Evolutionary conservation across 441 rosid genomes (phyloP), one percentile per base, ranked within the genome.

Genomic region (Adansonia grandidieri): DNA sequence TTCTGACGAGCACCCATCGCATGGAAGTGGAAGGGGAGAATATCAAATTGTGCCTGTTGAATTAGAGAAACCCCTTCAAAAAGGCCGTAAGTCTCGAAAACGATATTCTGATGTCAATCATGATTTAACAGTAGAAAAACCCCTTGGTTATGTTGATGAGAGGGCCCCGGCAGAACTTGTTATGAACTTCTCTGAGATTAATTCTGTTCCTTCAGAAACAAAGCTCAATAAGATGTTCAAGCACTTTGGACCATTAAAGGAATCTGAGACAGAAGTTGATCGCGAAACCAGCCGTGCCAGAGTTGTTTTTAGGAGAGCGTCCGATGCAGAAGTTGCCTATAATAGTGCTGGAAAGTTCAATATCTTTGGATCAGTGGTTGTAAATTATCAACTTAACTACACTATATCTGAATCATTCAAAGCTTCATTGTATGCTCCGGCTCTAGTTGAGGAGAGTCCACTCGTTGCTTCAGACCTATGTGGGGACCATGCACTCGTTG

Each of bases 131-230:
- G 74, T 83, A 0, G 84, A 89, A 57, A 92, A 89, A 84, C 91
- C 89, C 2, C 83, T 78, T 14, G 84, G 85, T 37, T 84, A 86
- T 81, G 80, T 86, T 47, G 92, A 92, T 69, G 91, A 87, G 83
- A 94, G 86, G 74, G 85, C 95, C 71, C 97, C 99, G 0, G 99
- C 98, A 9, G 98, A 96, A 85, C 90, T 96, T 79, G 85, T 96
- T 61, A 88, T 96, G 90, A 87, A 83, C 68, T 96, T 96, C 82
- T 84, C 97, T 19, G 90, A 87, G 81, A 83, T 79, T 60, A 91
- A 90, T 80, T 80, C 87, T 19, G 79, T 94, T 82, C 99, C 98
- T 83, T 83, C 98, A 42, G 97, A 93, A 86, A 85, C 78, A 48
- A 91, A 79, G 65, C 92, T 96, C 67, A 91, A 85, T 82, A 94